phyloP scores from a whole-genome alignment of 306 rosid genomes.

The Cyamopsis tetragonoloba region DNA sequence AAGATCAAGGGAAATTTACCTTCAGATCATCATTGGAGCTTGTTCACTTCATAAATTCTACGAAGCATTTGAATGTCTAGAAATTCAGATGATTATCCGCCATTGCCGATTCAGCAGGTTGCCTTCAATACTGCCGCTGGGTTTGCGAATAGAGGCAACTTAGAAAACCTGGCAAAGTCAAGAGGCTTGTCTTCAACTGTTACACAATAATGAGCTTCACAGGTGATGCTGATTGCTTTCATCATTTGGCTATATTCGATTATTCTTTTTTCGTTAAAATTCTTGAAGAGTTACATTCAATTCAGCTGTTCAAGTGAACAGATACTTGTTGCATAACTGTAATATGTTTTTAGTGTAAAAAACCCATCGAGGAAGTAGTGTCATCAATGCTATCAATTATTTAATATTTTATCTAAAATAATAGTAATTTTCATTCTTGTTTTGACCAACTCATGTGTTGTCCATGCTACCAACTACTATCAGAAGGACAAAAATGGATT shows the following conservation, averaged over 20 bases:
- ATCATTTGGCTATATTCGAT: neutral
- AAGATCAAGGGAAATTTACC: constrained; percentile 63
- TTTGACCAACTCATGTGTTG: neutral
- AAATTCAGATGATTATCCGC: constrained; percentile 18
- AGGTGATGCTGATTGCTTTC: constrained; percentile 12
- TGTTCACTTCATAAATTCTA: constrained; percentile 45
- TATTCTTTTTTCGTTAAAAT: neutral
- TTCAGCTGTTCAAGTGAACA: constrained; percentile 11
- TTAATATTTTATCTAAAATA: neutral
- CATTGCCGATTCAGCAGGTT: constrained; percentile 6
- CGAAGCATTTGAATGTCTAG: constrained; percentile 13
- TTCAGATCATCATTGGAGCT: constrained; percentile 71
- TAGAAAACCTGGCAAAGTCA: constrained; percentile 15
- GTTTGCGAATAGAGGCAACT: constrained; percentile 26
- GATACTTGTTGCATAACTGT: neutral
- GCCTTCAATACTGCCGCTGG: constrained; percentile 13
- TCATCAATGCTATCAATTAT: neutral
- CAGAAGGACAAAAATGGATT: too few relatives aligned
- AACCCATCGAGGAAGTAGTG: neutral
- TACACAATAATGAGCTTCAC: constrained; percentile 24
- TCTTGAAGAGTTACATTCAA: neutral
- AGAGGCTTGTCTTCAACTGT: constrained; percentile 20
- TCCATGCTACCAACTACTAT: neutral
- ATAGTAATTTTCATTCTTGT: neutral
- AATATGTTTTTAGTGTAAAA: neutral